Percentiles rank a stretch among this genome's conserved stretches.
Conservation (phyloP, 768 basidiomycete genomes). For the Dacryopinax primogenitus region DNA sequence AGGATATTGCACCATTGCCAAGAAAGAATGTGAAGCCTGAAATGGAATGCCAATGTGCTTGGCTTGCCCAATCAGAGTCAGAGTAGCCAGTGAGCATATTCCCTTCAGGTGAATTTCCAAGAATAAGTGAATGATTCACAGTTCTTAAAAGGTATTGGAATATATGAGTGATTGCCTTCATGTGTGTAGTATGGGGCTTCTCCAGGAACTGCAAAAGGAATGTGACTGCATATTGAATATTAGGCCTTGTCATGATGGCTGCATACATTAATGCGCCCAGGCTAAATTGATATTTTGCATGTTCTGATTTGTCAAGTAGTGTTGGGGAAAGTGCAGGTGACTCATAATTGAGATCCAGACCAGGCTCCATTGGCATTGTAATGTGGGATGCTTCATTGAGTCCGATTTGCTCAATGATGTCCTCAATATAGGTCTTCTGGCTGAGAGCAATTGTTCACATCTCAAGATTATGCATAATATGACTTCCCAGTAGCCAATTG, state of each 20-base stretch:
- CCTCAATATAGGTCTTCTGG: not conserved
- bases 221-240: constrained; percentile 28
- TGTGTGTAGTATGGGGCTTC: constrained; percentile 27
- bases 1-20: constrained; percentile 16
- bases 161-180: constrained; percentile 30
- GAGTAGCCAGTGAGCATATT: not conserved
- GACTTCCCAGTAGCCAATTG: not conserved
- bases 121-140: constrained; percentile 14
- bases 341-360: not conserved
- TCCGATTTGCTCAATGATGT: not conserved
- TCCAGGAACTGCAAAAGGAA: constrained; percentile 25
- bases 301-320: not conserved
- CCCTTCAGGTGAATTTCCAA: not conserved
- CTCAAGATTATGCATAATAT: not conserved
- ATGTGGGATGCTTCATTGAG: not conserved
- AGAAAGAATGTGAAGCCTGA: constrained; percentile 11
- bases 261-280: constrained; percentile 27
- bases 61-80: constrained; percentile 13
- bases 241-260: constrained; percentile 26
- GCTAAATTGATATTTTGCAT: not conserved
- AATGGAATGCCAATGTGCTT: constrained; percentile 8
- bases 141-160: constrained; percentile 31
- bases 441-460: not conserved
- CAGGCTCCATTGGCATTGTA: not conserved
- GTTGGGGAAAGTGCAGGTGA: not conserved